A percentile compares a stretch with the other conserved stretches of the same genome.
These are phyloP conservation scores for Cordyceps tenuipes DNA, from an alignment of 2,329 filamentous ascomycete species.

Conservation along the genomic window DNA sequence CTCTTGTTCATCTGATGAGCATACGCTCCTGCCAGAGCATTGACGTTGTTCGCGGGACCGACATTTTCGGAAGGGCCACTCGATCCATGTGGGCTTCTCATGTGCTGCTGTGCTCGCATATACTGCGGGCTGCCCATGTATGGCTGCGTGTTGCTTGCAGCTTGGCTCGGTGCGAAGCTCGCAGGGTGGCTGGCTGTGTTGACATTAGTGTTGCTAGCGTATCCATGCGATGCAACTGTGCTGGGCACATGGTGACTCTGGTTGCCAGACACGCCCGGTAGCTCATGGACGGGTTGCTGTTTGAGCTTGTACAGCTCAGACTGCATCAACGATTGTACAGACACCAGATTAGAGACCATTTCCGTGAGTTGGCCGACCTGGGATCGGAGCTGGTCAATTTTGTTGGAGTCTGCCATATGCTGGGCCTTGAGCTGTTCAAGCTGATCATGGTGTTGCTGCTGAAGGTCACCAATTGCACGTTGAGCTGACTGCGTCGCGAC, in stretches of 20 bases:
- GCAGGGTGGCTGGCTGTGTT: constrained; percentile 23
- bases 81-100: constrained; percentile 27
- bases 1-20: constrained; percentile 27
- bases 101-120: constrained; percentile 24
- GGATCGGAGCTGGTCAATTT: constrained; percentile 65
- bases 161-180: constrained; percentile 27
- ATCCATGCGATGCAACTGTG: constrained; percentile 21
- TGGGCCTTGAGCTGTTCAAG: constrained; percentile 44
- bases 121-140: constrained; percentile 31
- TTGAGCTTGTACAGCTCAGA: constrained; percentile 52
- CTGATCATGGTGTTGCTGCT: constrained; percentile 49
- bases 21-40: constrained; percentile 27
- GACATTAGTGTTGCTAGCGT: constrained; percentile 20
- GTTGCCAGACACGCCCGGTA: constrained; percentile 23
- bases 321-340: constrained; percentile 61
- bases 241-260: constrained; percentile 16
- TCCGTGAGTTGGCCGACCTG: constrained; percentile 59
- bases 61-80: constrained; percentile 26
- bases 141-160: constrained; percentile 23
- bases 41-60: constrained; percentile 23
- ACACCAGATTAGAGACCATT: constrained; percentile 61
- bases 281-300: constrained; percentile 39
- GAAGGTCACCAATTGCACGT: constrained; percentile 59
- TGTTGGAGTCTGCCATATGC: constrained; percentile 43
- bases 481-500: constrained; percentile 59